A percentile compares a stretch with the other conserved stretches of the same genome.
Conservation (phyloP, 225 moss, liverwort and hornwort genomes). For the Polytrichum formosum region DNA sequence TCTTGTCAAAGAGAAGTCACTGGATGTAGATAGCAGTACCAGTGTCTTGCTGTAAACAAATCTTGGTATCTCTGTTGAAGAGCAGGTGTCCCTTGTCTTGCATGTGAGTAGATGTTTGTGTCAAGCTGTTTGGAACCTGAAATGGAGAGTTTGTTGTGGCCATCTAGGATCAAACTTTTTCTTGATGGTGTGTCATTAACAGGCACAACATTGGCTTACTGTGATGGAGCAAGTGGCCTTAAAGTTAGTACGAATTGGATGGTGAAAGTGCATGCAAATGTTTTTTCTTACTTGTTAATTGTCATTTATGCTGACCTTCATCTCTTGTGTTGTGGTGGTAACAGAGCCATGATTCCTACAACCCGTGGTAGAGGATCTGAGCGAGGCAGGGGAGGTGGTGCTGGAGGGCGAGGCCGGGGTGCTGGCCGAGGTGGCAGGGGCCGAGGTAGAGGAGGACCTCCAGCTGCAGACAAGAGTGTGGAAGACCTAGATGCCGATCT, state of each 20-base stretch:
- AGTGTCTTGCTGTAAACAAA: no score
- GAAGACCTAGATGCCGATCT: conserved; percentile 62
- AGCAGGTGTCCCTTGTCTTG: background rate
- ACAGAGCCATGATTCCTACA: conserved; percentile 18
- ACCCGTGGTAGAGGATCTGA: conserved; percentile 50
- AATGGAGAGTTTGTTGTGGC: background rate
- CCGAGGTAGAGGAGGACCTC: conserved; percentile 13
- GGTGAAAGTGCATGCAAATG: no score
- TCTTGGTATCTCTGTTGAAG: no score
- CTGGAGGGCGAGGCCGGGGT: conserved; percentile 24
- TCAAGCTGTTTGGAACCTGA: background rate
- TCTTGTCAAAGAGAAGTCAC: no score
- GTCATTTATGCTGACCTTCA: no score
- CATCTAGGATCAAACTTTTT: background rate
- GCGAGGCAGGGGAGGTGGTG: conserved; percentile 39
- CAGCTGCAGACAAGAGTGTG: conserved; percentile 49
- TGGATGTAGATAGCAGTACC: no score
- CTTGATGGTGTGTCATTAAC: background rate
- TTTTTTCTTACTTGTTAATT: no score
- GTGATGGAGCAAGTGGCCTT: no score
- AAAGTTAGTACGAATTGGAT: no score
- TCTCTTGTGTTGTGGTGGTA: background rate
- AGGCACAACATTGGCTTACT: background rate
- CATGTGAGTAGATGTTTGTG: background rate
- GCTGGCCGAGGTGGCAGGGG: conserved; percentile 31